Percentiles rank a stretch among this genome's conserved stretches.
Conservation (phyloP, 352 stramenopile genomes). For the Peronosclerospora sorghi region DNA sequence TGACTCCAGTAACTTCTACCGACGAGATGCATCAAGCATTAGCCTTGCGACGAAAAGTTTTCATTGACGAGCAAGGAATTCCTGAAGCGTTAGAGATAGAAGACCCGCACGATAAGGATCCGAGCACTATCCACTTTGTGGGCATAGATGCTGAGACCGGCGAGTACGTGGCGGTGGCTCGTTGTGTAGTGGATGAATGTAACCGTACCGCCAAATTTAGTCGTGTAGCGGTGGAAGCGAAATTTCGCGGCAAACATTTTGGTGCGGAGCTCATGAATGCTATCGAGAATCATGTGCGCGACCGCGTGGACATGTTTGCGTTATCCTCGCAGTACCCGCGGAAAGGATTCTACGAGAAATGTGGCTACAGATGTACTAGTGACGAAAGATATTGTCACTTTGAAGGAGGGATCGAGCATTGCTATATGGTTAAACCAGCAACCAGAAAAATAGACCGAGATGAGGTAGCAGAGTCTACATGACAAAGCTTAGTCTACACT, state of each 20-base stretch:
- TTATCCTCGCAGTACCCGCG: slow-evolving; percentile 50
- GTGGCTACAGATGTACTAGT: slow-evolving; percentile 36
- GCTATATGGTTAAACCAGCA: slow-evolving; percentile 34
- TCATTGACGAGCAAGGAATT: slow-evolving; percentile 49
- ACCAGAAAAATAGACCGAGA: slow-evolving; percentile 1
- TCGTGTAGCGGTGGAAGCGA: slow-evolving; percentile 45
- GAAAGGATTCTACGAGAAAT: slow-evolving; percentile 58
- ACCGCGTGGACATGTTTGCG: slow-evolving; percentile 29
- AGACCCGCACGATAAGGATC: slow-evolving; percentile 28
- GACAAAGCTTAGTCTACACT: too few species aligned
- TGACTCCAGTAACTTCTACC: slow-evolving; percentile 30
- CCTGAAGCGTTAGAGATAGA: slow-evolving; percentile 31
- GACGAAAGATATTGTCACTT: slow-evolving; percentile 50
- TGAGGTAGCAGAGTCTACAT: too few species aligned
- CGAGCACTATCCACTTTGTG: slow-evolving; percentile 46
- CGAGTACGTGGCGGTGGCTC: slow-evolving; percentile 52
- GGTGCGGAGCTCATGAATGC: slow-evolving; percentile 42
- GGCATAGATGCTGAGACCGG: slow-evolving; percentile 43
- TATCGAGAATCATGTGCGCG: slow-evolving; percentile 30
- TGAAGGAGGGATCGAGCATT: slow-evolving; percentile 45
- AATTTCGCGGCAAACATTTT: slow-evolving; percentile 48
- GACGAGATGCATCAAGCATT: slow-evolving; percentile 34
- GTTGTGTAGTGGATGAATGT: slow-evolving; percentile 24
- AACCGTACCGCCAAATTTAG: slow-evolving; percentile 48
- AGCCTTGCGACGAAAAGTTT: slow-evolving; percentile 36